Base-by-base conservation (phyloP, 2,329 filamentous ascomycete species). In the Phymatotrichopsis omnivora region DNA sequence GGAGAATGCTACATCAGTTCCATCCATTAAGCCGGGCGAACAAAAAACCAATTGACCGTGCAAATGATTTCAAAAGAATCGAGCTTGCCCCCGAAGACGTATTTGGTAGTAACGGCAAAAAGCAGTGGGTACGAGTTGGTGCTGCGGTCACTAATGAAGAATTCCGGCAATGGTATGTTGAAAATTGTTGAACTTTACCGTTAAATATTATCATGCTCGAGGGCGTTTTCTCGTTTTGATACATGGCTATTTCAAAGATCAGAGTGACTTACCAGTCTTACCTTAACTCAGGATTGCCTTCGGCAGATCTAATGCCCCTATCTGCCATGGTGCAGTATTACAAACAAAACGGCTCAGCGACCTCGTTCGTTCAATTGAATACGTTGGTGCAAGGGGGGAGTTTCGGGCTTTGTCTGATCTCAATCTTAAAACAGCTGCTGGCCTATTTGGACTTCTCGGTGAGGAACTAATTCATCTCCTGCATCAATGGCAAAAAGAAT, bases 191-290 rank as follows among this genome's bases (percentile, higher is more conserved):
- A 61, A 61, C 65, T 0, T 54, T 70, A 14, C 67, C 68, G 1
- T 58, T 68, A n/a, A 67, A 71, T 53, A 64, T 68, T 17, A 67
- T 70, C 47, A 62, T 70, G 46, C 67, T 69, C 4, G 68, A 70
- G 56, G 61, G 47, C 41, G 57, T 50, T 19, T 10, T 27, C 17
- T 25, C 16, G 7, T n/a, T 16, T 24, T 28, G 17, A 5, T 23
- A 3, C 3, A 20, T 12, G 12, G 17, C 10, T 12, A 17, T 4
- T 10, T 27, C 11, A 16, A n/a, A 3, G 30, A 12, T 28, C 20
- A 24, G 19, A 14, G 16, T 48, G 27, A 39, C 20, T 19, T 7
- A 10, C 25, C 5, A 47, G 12, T 6, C n/a, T n/a, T n/a, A n/a
- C n/a, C n/a, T n/a, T n/a, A 27, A 31, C n/a, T 22, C 24, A 49